These are phyloP conservation scores for Penicillium canariense DNA, from an alignment of 495 filamentous ascomycete species.

Conservation along the genomic window DNA sequence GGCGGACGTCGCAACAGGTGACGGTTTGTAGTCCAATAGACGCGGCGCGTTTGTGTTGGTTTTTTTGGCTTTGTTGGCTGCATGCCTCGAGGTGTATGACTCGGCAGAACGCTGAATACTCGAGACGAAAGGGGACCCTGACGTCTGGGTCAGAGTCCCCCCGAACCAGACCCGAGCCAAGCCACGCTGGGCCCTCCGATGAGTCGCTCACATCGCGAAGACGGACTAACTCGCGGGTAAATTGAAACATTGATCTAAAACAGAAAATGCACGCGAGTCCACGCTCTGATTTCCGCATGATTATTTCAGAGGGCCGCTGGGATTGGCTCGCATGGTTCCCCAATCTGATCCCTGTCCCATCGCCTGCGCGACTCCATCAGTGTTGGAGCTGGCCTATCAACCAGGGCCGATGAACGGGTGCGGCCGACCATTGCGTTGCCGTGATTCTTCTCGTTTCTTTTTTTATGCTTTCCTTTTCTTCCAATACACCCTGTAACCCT, in stretches of 20 bases:
- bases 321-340: slow-evolving; percentile 22
- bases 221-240: too few species aligned
- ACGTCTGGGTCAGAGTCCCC: too few species aligned
- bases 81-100: too few species aligned
- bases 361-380: slow-evolving; percentile 1
- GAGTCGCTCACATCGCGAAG: too few species aligned
- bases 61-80: slow-evolving; percentile 14
- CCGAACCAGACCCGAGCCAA: too few species aligned
- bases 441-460: not conserved
- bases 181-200: too few species aligned
- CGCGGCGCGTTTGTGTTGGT: slow-evolving; percentile 31
- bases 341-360: slow-evolving; percentile 1
- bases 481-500: not conserved
- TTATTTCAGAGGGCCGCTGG: slow-evolving; percentile 3
- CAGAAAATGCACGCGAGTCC: slow-evolving; percentile 18
- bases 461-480: not conserved
- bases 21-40: slow-evolving; percentile 30
- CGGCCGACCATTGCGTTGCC: not conserved
- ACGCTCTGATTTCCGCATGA: not conserved
- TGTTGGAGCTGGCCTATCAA: not conserved
- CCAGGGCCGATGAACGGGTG: not conserved
- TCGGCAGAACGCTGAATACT: too few species aligned
- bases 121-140: too few species aligned
- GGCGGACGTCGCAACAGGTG: slow-evolving; percentile 27
- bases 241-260: slow-evolving; percentile 19